A percentile compares a stretch with the other conserved stretches of the same genome.
Evolutionary conservation across 176 grass and related monocot species (phyloP).

Genomic region (Oryza brachyantha): DNA sequence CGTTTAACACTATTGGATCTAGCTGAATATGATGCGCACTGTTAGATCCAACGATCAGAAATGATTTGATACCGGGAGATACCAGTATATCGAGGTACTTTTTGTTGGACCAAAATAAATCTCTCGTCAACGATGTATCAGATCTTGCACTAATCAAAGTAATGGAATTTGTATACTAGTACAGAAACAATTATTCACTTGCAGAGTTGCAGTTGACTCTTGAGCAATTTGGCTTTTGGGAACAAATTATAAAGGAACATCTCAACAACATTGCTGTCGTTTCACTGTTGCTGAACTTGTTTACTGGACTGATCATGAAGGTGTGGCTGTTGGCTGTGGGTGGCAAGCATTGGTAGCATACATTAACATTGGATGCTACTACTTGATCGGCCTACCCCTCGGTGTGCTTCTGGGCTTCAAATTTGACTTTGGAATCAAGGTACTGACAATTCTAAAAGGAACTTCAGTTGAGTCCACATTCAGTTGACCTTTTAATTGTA

Average conservation of each 20-base stretch:
- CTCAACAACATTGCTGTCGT: neutral
- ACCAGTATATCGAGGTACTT: too few species aligned
- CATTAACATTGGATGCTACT: constrained; percentile 88
- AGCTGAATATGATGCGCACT: too few species aligned
- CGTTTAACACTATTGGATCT: too few species aligned
- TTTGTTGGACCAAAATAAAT: too few species aligned
- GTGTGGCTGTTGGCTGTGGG: constrained; percentile 86
- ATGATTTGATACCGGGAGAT: too few species aligned
- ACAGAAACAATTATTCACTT: neutral
- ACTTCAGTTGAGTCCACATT: neutral
- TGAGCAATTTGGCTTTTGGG: neutral
- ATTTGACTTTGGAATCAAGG: constrained; percentile 65
- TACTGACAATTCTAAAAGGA: neutral
- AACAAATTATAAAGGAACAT: neutral
- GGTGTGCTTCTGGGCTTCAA: constrained; percentile 74
- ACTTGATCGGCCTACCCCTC: constrained; percentile 72
- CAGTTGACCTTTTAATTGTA: neutral
- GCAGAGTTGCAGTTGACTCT: neutral
- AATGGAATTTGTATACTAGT: neutral
- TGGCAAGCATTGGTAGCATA: constrained; percentile 88
- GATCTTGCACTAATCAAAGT: neutral
- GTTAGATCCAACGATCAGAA: too few species aligned
- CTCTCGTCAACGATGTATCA: neutral
- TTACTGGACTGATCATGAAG: constrained; percentile 29
- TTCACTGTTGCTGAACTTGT: neutral